A percentile compares a stretch with the other conserved stretches of the same genome.
These are phyloP conservation scores for Neurospora crassa DNA, from an alignment of 2,329 filamentous ascomycete genomes.

Conservation along the genomic window DNA sequence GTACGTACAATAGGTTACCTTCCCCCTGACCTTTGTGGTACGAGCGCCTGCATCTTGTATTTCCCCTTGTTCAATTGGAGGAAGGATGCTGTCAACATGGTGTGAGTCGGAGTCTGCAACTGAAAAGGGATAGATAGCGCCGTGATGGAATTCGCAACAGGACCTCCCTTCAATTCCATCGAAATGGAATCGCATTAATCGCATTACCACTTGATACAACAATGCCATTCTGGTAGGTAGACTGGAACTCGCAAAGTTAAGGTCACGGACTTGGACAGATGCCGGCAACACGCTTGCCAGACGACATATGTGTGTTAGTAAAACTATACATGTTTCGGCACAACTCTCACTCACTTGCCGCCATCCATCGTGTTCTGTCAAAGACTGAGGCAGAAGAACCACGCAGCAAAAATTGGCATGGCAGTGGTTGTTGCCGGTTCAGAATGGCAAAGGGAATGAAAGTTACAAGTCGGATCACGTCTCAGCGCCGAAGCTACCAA, in stretches of 20 bases:
- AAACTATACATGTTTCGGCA: neutral
- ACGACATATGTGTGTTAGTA: neutral
- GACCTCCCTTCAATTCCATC: neutral
- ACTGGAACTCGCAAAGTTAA: neutral
- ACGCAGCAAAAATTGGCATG: neutral
- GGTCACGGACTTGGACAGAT: neutral
- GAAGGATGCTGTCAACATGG: neutral
- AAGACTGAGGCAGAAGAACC: neutral
- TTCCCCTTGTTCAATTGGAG: neutral
- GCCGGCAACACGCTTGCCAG: neutral
- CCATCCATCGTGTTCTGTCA: neutral
- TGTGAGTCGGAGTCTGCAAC: neutral
- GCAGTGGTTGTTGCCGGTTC: neutral
- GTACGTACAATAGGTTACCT: neutral
- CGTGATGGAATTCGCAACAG: neutral
- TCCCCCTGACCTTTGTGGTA: neutral
- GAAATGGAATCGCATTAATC: neutral
- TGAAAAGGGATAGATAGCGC: neutral
- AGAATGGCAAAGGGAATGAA: neutral
- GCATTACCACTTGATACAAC: neutral
- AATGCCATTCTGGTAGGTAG: neutral
- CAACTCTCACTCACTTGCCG: neutral
- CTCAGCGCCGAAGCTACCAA: neutral
- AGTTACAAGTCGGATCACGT: neutral
- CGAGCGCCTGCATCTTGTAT: constrained; percentile 7